Evolutionary conservation across 1,139 yeast species (phyloP), one percentile per base, ranked within the genome.

Genomic region (Citeromyces hawaiiensis): DNA sequence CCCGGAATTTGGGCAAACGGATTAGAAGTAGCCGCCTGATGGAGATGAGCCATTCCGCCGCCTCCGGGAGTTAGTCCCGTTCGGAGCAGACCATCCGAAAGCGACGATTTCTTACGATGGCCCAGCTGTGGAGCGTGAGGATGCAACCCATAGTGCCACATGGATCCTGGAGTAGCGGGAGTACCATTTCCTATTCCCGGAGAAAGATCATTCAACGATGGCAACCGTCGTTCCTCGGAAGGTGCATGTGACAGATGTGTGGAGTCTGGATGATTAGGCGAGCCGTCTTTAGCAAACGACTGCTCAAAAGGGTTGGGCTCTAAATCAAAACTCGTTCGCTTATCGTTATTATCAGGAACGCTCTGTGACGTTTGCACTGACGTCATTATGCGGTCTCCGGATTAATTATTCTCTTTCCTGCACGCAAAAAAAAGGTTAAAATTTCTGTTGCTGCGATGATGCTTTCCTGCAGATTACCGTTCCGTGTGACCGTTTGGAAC

Each of bases 251-350:
- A 36, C 7, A 19, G 21, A 19, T 19, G 21, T 19, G 21, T 19
- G 29, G 23, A 40, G 31, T 36, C 43, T 17, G 37, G 43, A 36
- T 39, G 37, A 19, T 42, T 39, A 36, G 42, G 40, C 14, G 37
- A 36, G 21, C 38, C 41, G 17, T 44, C 49, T 14, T 34, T 38
- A 39, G 96, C 96, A 62, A 91, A 91, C 38, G 96, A 85, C 56
- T 82, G 80, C 59, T 91, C 98, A 54, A 91, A 91, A 2, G 97
- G 98, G 53, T 91, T 91, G 4, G 93, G 96, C 56, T 91, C 99
- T 46, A 87, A 38, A 38, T 55, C 60, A 10, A 55, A 39, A 5
- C 51, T 39, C 29, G 38, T 19, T 14, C 35, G 34, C 17, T 16
- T 30, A 14, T 13, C 17, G 17, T 14, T 16, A 30, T 30, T 30